Evolutionary conservation across 129 eudicot species (phyloP), one percentile per base, ranked within the genome.

Genomic region (Tagetes erecta): DNA sequence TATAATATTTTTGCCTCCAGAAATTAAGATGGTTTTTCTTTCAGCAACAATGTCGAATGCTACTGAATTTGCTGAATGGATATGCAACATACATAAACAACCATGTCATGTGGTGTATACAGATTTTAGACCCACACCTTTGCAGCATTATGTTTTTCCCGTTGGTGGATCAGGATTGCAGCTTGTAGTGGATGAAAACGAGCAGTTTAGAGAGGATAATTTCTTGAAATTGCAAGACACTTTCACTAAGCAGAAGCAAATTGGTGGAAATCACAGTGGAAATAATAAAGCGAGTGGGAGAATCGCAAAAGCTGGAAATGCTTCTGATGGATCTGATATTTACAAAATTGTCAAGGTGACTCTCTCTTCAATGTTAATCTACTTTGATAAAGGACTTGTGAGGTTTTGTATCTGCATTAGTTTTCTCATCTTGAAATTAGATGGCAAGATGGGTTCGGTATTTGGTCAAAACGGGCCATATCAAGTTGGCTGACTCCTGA

Each of bases 1-100:
- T 79, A 95, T 95, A 9, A 88, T 95, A 49, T 95, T 95, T 80
- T 81, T 88, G 81, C 96, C 97, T 36, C 96, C 97, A 3, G 91
- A 95, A 69, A 91, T 95, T 45, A 95, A 95, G 78, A 95, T 95
- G 99, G 94, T 95, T 31, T 95, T 95, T 79, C 89, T 95, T 73
- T 95, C 97, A 1, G 99, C 99, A 30, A 91, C 99, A 0, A 95
- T 91, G 99, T 95, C 99, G 3, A 95, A 95, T 85, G 97, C 99
- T 36, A 95, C 96, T 6, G 97, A 95, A 83, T 95, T 95, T 84
- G 99, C 99, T 5, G 99, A 95, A 83, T 95, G 99, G 99, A 95
- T 91, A 51, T 95, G 97, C 67, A 85, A 85, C 73, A 84, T 95
- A 71, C 99, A 95, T 76, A 95, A 95, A 64, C 99, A 95, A 79